phyloP scores from a whole-genome alignment of 1,139 yeast species.

The Magnusiomyces tetraspermus region DNA sequence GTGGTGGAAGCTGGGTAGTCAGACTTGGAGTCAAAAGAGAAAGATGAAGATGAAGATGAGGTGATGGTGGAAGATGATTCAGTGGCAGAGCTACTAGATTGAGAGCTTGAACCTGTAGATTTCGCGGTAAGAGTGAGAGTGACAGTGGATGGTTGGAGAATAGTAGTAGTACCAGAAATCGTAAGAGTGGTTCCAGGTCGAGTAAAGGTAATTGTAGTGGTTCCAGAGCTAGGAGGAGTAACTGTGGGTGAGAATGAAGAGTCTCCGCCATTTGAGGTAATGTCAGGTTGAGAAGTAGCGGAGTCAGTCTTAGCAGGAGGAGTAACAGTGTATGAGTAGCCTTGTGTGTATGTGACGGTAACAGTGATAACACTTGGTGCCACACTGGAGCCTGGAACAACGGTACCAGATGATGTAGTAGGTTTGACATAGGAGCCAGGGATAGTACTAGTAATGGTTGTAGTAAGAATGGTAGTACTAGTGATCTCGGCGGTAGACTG shows the following conservation, averaged over 20 bases:
- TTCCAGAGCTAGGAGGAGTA: constrained; percentile 6
- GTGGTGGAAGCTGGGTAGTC: not conserved
- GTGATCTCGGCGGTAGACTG: not conserved
- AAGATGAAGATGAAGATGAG: no score
- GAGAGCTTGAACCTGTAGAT: not conserved
- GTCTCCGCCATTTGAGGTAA: not conserved
- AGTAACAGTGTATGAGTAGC: not conserved
- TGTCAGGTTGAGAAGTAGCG: not conserved
- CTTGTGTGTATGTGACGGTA: constrained; percentile 14
- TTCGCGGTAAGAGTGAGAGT: not conserved
- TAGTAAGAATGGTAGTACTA: constrained; percentile 9
- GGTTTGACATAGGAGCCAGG: constrained; percentile 19
- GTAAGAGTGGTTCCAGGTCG: constrained; percentile 6
- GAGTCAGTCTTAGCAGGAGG: not conserved
- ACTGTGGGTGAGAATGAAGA: not conserved
- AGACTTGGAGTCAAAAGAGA: not conserved
- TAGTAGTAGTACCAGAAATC: constrained; percentile 4
- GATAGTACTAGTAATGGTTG: constrained; percentile 6
- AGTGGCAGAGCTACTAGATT: not conserved
- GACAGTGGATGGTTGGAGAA: constrained; percentile 4
- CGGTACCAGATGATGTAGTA: constrained; percentile 9
- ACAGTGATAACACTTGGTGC: constrained; percentile 15
- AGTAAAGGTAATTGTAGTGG: constrained; percentile 9
- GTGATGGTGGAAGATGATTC: no score
- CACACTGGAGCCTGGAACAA: constrained; percentile 15